A percentile compares a stretch with the other conserved stretches of the same genome.
Conservation (phyloP, 2,329 filamentous ascomycete species). For the Scedosporium minutisporum region DNA sequence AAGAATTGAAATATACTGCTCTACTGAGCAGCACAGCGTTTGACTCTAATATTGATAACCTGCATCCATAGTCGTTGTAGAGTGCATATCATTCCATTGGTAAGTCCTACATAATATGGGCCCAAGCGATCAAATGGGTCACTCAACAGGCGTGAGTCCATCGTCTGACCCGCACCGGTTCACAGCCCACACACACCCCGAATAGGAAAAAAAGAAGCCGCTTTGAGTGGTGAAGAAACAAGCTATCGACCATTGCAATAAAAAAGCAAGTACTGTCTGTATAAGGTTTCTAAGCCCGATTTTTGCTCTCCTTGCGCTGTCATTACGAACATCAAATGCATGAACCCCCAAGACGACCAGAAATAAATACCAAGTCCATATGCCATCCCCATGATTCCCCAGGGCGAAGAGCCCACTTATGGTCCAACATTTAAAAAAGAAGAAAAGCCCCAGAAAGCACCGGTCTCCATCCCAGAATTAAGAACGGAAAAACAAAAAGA, state of each 20-base stretch:
- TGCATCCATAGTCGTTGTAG: too few relatives aligned
- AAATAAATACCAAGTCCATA: not conserved
- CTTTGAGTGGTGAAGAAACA: too few relatives aligned
- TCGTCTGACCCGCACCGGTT: too few relatives aligned
- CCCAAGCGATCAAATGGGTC: too few relatives aligned
- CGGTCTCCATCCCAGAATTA: not conserved
- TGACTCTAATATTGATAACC: too few relatives aligned
- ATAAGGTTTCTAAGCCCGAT: not conserved
- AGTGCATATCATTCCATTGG: too few relatives aligned
- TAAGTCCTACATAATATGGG: too few relatives aligned
- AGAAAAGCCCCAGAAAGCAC: not conserved
- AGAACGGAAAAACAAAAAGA: not conserved
- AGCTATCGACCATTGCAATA: too few relatives aligned
- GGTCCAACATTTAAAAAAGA: not conserved
- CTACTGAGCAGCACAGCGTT: too few relatives aligned
- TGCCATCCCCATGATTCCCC: not conserved
- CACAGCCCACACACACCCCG: too few relatives aligned
- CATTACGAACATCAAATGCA: constrained; percentile 3
- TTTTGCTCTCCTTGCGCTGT: not conserved
- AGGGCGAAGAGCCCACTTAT: not conserved
- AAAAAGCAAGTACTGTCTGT: not conserved
- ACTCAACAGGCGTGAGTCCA: too few relatives aligned
- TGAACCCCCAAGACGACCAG: not conserved
- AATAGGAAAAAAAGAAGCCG: too few relatives aligned
- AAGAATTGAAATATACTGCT: not conserved